A percentile compares a stretch with the other conserved stretches of the same genome.
phyloP scores from a whole-genome alignment of 2,329 filamentous ascomycete species.

The Chrysosphaeria jannelii region DNA sequence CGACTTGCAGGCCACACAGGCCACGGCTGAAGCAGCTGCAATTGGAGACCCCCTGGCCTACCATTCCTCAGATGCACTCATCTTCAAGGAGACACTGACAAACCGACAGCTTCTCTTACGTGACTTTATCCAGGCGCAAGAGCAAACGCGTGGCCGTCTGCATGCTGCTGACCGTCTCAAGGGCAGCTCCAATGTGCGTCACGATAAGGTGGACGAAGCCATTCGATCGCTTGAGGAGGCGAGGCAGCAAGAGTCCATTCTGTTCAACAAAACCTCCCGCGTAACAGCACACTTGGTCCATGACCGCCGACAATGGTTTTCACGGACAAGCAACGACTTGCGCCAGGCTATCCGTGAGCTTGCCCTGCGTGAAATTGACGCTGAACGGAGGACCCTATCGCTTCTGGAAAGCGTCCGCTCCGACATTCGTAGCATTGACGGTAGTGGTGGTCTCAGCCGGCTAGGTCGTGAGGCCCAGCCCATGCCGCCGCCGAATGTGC shows the following conservation, averaged over 20 bases:
- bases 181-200: slow-evolving; percentile 54
- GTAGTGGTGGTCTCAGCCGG: slow-evolving; percentile 64
- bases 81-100: slow-evolving; percentile 91
- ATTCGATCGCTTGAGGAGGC: slow-evolving; percentile 75
- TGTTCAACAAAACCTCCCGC: slow-evolving; percentile 59
- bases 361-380: slow-evolving; percentile 80
- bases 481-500: slow-evolving; percentile 35
- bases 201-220: slow-evolving; percentile 96
- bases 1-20: slow-evolving; percentile 87
- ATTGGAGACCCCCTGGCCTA: slow-evolving; percentile 83
- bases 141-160: slow-evolving; percentile 52
- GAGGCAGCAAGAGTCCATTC: slow-evolving; percentile 46
- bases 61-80: slow-evolving; percentile 83
- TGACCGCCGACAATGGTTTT: slow-evolving; percentile 78
- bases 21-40: slow-evolving; percentile 84
- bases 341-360: slow-evolving; percentile 67
- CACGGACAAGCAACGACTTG: slow-evolving; percentile 59
- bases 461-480: slow-evolving; percentile 69
- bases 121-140: slow-evolving; percentile 75
- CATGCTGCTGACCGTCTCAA: slow-evolving; percentile 72
- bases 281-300: slow-evolving; percentile 71
- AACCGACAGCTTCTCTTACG: slow-evolving; percentile 91
- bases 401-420: slow-evolving; percentile 81
- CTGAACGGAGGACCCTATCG: slow-evolving; percentile 69
- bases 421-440: slow-evolving; percentile 78